Evolutionary conservation across 139 green algal genomes (phyloP).

Genomic region (Chlamydomonas asymmetrica): DNA sequence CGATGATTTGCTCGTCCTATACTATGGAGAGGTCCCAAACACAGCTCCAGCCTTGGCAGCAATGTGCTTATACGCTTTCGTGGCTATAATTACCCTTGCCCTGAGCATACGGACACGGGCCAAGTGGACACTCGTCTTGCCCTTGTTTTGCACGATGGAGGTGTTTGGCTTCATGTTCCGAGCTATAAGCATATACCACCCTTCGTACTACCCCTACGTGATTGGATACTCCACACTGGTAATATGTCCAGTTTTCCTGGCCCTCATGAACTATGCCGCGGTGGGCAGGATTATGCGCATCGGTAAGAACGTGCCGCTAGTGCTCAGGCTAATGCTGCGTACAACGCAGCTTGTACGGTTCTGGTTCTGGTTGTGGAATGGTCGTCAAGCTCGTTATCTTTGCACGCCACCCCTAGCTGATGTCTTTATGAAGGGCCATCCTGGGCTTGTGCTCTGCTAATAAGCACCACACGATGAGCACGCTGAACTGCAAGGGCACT

Average conservation of each 20-base stretch:
- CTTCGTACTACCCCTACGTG: neutral
- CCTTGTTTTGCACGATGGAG: slow-evolving; percentile 17
- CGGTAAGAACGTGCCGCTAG: neutral
- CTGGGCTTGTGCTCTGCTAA: too few relatives aligned
- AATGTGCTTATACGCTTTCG: neutral
- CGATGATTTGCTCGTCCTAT: too few relatives aligned
- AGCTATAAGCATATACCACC: slow-evolving; percentile 7
- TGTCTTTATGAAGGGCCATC: too few relatives aligned
- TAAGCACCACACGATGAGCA: too few relatives aligned
- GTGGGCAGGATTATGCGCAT: slow-evolving; percentile 26
- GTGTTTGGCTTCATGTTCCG: slow-evolving; percentile 12
- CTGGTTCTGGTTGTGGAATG: too few relatives aligned
- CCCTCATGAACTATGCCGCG: slow-evolving; percentile 32
- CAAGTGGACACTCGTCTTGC: slow-evolving; percentile 27
- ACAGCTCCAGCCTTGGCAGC: neutral
- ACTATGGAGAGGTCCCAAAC: slow-evolving; percentile 3
- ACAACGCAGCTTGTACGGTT: too few relatives aligned
- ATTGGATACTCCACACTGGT: slow-evolving; percentile 22
- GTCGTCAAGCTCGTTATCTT: too few relatives aligned
- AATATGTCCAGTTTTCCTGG: slow-evolving; percentile 33
- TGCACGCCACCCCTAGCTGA: too few relatives aligned
- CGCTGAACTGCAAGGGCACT: too few relatives aligned
- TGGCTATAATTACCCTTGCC: neutral
- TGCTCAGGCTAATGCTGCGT: too few relatives aligned
- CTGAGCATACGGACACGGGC: slow-evolving; percentile 14